phyloP scores from a whole-genome alignment of 306 rosid genomes.

The Castanopsis chinensis region DNA sequence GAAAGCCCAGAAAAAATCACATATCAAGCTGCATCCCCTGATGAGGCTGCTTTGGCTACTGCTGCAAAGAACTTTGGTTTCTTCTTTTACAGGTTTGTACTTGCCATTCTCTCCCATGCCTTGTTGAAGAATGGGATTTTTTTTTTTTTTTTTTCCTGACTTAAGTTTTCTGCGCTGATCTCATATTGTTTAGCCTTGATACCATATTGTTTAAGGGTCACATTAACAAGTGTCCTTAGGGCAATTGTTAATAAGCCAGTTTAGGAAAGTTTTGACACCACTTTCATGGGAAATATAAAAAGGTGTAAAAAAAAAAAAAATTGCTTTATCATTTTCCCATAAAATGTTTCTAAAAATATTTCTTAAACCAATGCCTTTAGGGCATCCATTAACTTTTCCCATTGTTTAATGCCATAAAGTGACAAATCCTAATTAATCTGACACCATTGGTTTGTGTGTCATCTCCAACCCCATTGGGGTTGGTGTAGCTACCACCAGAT shows the following conservation, averaged over 20 bases:
- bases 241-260: too few species aligned
- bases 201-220: too few species aligned
- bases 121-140: background rate
- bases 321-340: too few species aligned
- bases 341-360: too few species aligned
- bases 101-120: constrained; percentile 8
- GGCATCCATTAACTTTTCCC: too few species aligned
- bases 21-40: constrained; percentile 21
- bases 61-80: constrained; percentile 95
- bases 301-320: too few species aligned
- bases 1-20: constrained; percentile 7
- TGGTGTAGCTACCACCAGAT: background rate
- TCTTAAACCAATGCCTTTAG: too few species aligned
- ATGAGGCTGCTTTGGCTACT: constrained; percentile 53
- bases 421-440: background rate
- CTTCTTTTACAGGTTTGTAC: constrained; percentile 89
- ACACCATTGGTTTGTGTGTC: constrained; percentile 3
- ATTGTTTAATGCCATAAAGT: background rate
- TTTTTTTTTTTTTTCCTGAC: background rate
- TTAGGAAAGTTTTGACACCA: too few species aligned
- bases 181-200: background rate
- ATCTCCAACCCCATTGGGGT: background rate
- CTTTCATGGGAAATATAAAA: too few species aligned
- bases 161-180: background rate
- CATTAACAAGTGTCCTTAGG: too few species aligned